These are phyloP conservation scores for Sugiyamaella pinicola DNA, from an alignment of 1,139 yeast genomes.

Conservation along the genomic window DNA sequence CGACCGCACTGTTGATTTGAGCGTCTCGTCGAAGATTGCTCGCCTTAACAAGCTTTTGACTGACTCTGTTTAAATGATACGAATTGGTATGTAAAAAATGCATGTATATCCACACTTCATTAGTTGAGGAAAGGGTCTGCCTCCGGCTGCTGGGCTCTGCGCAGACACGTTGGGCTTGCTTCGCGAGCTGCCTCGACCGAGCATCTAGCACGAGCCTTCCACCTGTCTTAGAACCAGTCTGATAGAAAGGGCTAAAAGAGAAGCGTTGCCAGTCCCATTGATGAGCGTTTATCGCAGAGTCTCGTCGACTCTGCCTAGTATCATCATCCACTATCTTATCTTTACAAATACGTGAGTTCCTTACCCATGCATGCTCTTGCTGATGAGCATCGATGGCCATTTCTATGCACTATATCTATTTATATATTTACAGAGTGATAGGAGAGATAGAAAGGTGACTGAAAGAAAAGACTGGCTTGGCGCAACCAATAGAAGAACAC, in stretches of 20 bases:
- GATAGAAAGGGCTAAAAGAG: no score
- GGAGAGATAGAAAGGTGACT: no score
- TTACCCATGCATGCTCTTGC: background rate
- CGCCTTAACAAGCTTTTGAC: conserved; percentile 86
- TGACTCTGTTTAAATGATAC: conserved; percentile 66
- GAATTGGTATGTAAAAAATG: conserved; percentile 14
- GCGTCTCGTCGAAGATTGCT: conserved; percentile 80
- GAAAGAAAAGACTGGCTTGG: no score
- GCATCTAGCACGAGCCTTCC: no score
- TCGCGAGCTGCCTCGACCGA: no score
- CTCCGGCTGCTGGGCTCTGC: background rate
- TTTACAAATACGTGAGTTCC: background rate
- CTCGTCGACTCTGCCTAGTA: background rate
- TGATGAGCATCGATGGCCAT: background rate
- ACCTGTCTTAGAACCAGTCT: no score
- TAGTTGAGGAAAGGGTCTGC: background rate
- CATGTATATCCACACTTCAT: conserved; percentile 1
- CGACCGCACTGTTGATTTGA: conserved; percentile 94
- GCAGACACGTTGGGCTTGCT: background rate
- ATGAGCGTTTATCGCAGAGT: no score
- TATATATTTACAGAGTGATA: no score
- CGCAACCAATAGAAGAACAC: no score
- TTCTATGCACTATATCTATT: no score
- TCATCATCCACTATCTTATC: background rate
- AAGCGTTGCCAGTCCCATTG: no score